Base-by-base conservation (phyloP, 495 filamentous ascomycete genomes). In the Filosporella fistucella region DNA sequence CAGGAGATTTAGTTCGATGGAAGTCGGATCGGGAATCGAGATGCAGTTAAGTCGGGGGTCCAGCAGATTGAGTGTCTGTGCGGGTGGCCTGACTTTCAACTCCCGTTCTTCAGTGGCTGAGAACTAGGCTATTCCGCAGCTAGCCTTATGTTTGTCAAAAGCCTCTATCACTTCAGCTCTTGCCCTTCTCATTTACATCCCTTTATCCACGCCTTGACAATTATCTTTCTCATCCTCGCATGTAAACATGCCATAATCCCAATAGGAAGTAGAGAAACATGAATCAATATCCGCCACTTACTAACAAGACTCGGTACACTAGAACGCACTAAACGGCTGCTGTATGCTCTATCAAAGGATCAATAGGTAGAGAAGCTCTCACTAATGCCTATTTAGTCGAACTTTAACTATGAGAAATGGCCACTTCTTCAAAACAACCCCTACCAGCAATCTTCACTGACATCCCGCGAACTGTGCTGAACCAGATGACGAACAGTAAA, bases 161-260 rank as follows among this genome's bases (percentile, higher is more conserved):
- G 5, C 33, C 33, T 36, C 18, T 16, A 14, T 7, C 5, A 36
- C 33, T 14, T 17, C n/a, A 36, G n/a, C 33, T 14, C n/a, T 36
- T 36, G 13, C n/a, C 33, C 13, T 42, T 6, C 25, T 29, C 39
- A 42, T 24, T 6, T 20, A 28, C 21, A 42, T 29, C 8, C 42
- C n/a, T n/a, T n/a, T n/a, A n/a, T n/a, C n/a, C n/a, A n/a, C n/a
- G n/a, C n/a, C n/a, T n/a, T 22, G 21, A 26, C 21, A 20, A 18
- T 21, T 22, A 14, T 75, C 53, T 36, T 60, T 66, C 29, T 57
- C 33, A 36, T 36, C 4, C 6, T 36, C 7, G 33, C n/a, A 36
- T 16, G 33, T 17, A 36, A 36, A 17, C 33, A 14, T n/a, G n/a
- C n/a, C n/a, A n/a, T n/a, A n/a, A n/a, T n/a, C n/a, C 33, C 33